Evolutionary conservation across 2,329 filamentous ascomycete genomes (phyloP).

Genomic region (Lizonia empirigonia): DNA sequence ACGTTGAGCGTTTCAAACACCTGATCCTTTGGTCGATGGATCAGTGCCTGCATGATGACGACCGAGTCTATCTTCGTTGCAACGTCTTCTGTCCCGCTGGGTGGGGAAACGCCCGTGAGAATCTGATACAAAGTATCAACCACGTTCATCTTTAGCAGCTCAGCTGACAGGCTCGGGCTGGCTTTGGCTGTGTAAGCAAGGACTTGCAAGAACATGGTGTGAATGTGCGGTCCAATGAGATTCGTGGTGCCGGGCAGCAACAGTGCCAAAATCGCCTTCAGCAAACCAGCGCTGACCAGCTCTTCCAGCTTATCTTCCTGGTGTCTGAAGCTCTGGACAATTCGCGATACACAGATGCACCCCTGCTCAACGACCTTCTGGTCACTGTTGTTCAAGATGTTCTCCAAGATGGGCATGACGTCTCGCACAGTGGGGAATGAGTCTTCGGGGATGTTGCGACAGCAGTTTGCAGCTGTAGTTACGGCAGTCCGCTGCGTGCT

Average conservation of each 20-base stretch:
- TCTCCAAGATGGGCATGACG: slow-evolving; percentile 94
- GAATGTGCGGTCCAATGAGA: slow-evolving; percentile 88
- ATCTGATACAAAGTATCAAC: slow-evolving; percentile 98
- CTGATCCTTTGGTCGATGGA: slow-evolving; percentile 93
- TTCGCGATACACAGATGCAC: slow-evolving; percentile 90
- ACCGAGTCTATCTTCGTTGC: slow-evolving; percentile 92
- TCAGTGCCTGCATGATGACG: slow-evolving; percentile 97
- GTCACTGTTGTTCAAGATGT: slow-evolving; percentile 88
- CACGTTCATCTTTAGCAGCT: slow-evolving; percentile 93
- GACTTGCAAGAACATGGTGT: slow-evolving; percentile 93
- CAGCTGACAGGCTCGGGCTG: slow-evolving; percentile 83
- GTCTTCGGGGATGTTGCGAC: slow-evolving; percentile 92
- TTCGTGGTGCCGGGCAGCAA: slow-evolving; percentile 94
- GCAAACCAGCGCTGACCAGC: slow-evolving; percentile 83
- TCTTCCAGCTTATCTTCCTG: slow-evolving; percentile 88
- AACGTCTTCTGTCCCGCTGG: slow-evolving; percentile 75
- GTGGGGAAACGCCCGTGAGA: slow-evolving; percentile 91
- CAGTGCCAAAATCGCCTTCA: slow-evolving; percentile 83
- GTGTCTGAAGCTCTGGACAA: slow-evolving; percentile 96
- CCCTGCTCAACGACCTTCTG: slow-evolving; percentile 97
- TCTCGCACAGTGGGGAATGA: slow-evolving; percentile 90
- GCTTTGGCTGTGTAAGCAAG: slow-evolving; percentile 88
- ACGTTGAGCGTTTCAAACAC: slow-evolving; percentile 97
- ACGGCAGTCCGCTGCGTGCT: slow-evolving; percentile 96
- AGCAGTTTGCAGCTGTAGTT: slow-evolving; percentile 97